phyloP scores from a whole-genome alignment of 2,329 filamentous ascomycete species.

The Ilyonectria mors-panacis region DNA sequence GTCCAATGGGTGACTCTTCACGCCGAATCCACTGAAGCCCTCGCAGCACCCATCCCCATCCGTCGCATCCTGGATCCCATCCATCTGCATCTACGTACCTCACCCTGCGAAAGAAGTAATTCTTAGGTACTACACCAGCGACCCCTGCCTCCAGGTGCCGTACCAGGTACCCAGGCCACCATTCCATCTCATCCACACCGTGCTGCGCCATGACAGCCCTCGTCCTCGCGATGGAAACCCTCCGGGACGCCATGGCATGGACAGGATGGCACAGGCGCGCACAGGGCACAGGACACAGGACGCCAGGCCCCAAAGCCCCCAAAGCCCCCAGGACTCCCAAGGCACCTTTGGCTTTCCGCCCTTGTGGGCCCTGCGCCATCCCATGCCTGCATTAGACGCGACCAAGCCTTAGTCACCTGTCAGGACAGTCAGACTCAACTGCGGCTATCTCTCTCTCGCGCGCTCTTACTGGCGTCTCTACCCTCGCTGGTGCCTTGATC shows the following conservation, averaged over 20 bases:
- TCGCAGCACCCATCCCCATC: constrained; percentile 31
- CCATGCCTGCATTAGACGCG: constrained; percentile 50
- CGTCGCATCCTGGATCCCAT: constrained; percentile 10
- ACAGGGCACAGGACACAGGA: constrained; percentile 37
- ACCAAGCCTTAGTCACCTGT: constrained; percentile 51
- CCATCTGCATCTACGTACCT: constrained; percentile 18
- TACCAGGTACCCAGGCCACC: constrained; percentile 37
- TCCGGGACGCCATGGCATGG: constrained; percentile 34
- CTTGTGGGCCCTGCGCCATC: constrained; percentile 45
- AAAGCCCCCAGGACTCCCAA: constrained; percentile 48
- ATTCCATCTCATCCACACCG: constrained; percentile 37
- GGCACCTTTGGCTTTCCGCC: constrained; percentile 46
- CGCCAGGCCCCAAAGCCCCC: constrained; percentile 39
- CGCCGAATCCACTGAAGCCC: constrained; percentile 44
- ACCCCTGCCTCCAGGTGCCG: constrained; percentile 30
- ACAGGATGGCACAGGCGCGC: constrained; percentile 36
- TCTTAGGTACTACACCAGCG: constrained; percentile 7
- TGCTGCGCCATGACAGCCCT: constrained; percentile 48
- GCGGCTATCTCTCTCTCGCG: constrained; percentile 48
- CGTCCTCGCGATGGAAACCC: constrained; percentile 39
- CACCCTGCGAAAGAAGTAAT: constrained; percentile 1
- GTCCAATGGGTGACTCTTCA: constrained; percentile 49
- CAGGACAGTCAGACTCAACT: constrained; percentile 51
- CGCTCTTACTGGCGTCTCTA: constrained; percentile 48
- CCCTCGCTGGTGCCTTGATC: constrained; percentile 51